Conservation (phyloP, 306 rosid genomes). For the Fragaria nilgerrensis region DNA sequence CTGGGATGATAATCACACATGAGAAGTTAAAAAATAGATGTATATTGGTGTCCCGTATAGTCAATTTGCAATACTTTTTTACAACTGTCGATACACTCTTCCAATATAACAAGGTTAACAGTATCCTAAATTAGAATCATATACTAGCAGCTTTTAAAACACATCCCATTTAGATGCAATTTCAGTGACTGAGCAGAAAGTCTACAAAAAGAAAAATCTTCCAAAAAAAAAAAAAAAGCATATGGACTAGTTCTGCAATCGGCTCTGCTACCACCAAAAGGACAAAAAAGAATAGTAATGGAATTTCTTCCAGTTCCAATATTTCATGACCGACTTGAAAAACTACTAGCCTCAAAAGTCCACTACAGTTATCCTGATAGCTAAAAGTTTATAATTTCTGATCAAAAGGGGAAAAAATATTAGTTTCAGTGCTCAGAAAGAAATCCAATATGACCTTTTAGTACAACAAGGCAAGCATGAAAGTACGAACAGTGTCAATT, state of each 20-base stretch:
- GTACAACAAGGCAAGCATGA: conserved; percentile 6
- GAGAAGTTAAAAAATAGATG: not conserved
- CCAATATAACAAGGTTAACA: not conserved
- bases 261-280: not conserved
- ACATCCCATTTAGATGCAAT: not conserved
- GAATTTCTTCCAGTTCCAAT: not conserved
- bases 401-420: not conserved
- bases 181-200: not conserved
- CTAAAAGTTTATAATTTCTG: not conserved
- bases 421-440: not conserved
- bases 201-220: not conserved
- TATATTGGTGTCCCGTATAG: not conserved
- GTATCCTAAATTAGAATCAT: not conserved
- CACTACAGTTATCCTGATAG: not conserved
- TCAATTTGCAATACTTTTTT: not conserved
- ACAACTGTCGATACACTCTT: not conserved
- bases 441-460: too few species aligned
- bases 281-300: not conserved
- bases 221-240: not conserved
- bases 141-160: not conserved
- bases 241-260: not conserved
- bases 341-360: not conserved
- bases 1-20: not conserved
- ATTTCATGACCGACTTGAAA: not conserved
- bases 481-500: conserved; percentile 3